These are phyloP conservation scores for Boletellus ananiceps DNA, from an alignment of 768 basidiomycete genomes.

Conservation along the genomic window DNA sequence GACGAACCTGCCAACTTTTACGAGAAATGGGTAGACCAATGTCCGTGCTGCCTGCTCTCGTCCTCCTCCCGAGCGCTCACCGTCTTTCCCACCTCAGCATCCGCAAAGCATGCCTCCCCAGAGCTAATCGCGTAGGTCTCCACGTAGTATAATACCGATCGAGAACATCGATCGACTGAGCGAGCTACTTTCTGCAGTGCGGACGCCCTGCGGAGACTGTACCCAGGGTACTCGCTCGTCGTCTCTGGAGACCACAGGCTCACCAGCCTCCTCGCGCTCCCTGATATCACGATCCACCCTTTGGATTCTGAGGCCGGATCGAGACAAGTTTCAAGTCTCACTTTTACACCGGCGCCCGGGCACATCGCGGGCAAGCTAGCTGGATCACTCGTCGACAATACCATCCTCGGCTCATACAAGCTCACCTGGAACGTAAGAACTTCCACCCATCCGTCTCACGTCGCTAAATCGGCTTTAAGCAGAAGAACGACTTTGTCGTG, in stretches of 20 bases:
- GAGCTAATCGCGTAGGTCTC: constrained; percentile 42
- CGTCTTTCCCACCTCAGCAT: constrained; percentile 35
- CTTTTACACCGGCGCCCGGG: constrained; percentile 45
- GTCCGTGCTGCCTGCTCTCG: constrained; percentile 30
- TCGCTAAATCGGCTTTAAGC: constrained; percentile 3
- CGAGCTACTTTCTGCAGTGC: constrained; percentile 23
- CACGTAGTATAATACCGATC: neutral
- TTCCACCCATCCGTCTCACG: neutral
- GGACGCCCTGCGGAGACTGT: constrained; percentile 50
- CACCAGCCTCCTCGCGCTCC: constrained; percentile 47
- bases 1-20: constrained; percentile 39
- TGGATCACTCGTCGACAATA: constrained; percentile 49
- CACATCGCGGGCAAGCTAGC: constrained; percentile 35
- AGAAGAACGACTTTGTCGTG: constrained; percentile 56
- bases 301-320: constrained; percentile 44
- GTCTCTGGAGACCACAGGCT: constrained; percentile 45
- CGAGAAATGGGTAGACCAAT: constrained; percentile 47
- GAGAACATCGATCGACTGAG: constrained; percentile 5
- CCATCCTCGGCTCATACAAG: constrained; percentile 53
- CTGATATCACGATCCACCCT: constrained; percentile 43
- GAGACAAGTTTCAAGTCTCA: constrained; percentile 44
- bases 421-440: constrained; percentile 54
- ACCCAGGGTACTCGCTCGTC: constrained; percentile 60
- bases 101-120: constrained; percentile 46
- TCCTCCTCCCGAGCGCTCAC: constrained; percentile 2